Conservation (phyloP, 495 filamentous ascomycete species). For the Lasiosphaeriaceae sp. region DNA sequence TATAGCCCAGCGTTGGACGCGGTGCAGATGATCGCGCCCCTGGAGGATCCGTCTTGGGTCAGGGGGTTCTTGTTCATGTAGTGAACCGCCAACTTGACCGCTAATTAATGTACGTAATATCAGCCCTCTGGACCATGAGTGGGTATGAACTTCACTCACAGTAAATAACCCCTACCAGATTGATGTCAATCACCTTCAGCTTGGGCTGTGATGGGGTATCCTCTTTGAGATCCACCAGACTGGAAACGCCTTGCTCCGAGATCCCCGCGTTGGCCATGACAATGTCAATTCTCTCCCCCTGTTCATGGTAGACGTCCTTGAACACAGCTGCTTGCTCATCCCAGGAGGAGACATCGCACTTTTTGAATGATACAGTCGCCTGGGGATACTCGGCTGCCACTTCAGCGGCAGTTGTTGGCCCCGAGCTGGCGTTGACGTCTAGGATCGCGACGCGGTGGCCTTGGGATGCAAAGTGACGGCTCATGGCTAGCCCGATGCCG, state of each 20-base stretch:
- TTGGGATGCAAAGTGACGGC: slow-evolving; percentile 43
- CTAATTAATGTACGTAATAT: no score
- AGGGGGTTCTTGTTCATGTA: slow-evolving; percentile 48
- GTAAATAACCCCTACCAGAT: slow-evolving; percentile 46
- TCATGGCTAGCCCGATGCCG: slow-evolving; percentile 51
- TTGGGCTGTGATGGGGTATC: slow-evolving; percentile 37
- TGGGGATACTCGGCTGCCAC: slow-evolving; percentile 35
- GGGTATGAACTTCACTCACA: no score
- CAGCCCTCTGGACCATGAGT: no score
- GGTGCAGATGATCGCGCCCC: slow-evolving; percentile 53
- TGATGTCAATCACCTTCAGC: slow-evolving; percentile 43
- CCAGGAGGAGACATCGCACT: slow-evolving; percentile 48
- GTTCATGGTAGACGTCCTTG: slow-evolving; percentile 32
- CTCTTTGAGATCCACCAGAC: slow-evolving; percentile 29
- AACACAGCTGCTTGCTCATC: slow-evolving; percentile 44
- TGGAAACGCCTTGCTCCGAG: slow-evolving; percentile 39
- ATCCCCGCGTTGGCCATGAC: slow-evolving; percentile 57
- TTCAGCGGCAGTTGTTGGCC: slow-evolving; percentile 25
- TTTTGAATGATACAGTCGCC: slow-evolving; percentile 36
- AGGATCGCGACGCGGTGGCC: slow-evolving; percentile 46
- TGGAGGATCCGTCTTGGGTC: slow-evolving; percentile 18
- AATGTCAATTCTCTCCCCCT: slow-evolving; percentile 40
- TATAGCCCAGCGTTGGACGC: slow-evolving; percentile 56
- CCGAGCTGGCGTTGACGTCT: slow-evolving; percentile 43
- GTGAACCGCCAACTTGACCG: slow-evolving; percentile 47